Evolutionary conservation across 208 protist species (phyloP), one percentile per base, ranked within the genome.

Genomic region (Acanthamoeba royreba): DNA sequence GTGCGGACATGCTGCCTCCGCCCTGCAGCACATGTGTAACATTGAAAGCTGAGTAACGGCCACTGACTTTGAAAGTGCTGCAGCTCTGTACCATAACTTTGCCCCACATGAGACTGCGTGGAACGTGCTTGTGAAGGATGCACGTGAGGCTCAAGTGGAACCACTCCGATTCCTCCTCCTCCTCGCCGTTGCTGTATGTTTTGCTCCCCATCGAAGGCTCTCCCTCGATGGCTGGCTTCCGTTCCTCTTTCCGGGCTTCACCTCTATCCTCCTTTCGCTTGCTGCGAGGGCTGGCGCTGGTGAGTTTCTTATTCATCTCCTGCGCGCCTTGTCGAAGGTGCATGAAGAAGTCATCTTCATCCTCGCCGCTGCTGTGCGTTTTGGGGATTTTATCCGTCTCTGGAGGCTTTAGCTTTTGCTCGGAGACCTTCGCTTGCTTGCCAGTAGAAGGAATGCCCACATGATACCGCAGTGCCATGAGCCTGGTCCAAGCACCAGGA

Each of bases 11-110:
- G 47, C 69, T 22, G 28, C 69, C 69, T 17, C 69, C 69, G 7
- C 38, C 69, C 69, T 7, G 43, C 38, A 81, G 53, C 3, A 33
- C 53, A 28, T 63, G 53, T 33, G 31, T 17, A 4, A 63, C 53
- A 63, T 38, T 47, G 17, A 25, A 5, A 11, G 66, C 15, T 25
- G 49, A 55, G 66, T n/a, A 5, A 38, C 4, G 35, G 9, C n/a
- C n/a, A n/a, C n/a, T n/a, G n/a, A n/a, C n/a, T n/a, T n/a, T n/a
- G n/a, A n/a, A n/a, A n/a, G n/a, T n/a, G n/a, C n/a, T n/a, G n/a
- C n/a, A n/a, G n/a, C n/a, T n/a, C n/a, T n/a, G 33, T 81, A 81
- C 69, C 69, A 81, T 81, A 19, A 81, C 69, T n/a, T 81, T 81
- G 69, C 69, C n/a, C n/a, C n/a, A 42, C 2, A 81, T 81, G 35